phyloP scores from a whole-genome alignment of 163 green algal species.

The Smithsoniella earleae region DNA sequence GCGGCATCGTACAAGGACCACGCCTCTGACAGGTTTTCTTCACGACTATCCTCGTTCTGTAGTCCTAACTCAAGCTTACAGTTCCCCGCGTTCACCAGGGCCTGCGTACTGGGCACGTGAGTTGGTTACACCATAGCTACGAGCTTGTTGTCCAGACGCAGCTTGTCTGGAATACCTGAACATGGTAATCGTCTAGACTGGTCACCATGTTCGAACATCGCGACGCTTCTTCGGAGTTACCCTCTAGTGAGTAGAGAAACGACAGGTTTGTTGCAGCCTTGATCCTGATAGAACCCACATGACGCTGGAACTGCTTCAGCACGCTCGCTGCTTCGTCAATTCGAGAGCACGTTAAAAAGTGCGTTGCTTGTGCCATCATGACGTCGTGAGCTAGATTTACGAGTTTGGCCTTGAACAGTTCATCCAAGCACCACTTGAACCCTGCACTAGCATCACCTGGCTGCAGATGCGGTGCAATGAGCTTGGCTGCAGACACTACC shows the following conservation, averaged over 20 bases:
- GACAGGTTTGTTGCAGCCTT: conserved; percentile 70
- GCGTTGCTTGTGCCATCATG: conserved; percentile 17
- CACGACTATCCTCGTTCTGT: conserved; percentile 35
- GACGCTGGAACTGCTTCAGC: conserved; percentile 60
- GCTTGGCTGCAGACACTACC: conserved; percentile 18
- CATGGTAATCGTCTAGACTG: conserved; percentile 50
- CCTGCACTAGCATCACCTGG: neutral
- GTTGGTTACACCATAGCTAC: neutral
- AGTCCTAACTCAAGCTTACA: conserved; percentile 39
- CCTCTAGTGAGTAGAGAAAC: conserved; percentile 70
- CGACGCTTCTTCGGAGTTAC: conserved; percentile 51
- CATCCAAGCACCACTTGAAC: conserved; percentile 36
- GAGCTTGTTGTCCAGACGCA: neutral
- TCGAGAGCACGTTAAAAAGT: neutral
- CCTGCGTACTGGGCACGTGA: conserved; percentile 43
- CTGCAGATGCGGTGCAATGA: conserved; percentile 15
- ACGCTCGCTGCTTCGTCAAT: neutral
- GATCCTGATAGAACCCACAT: conserved; percentile 54
- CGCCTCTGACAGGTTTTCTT: conserved; percentile 47
- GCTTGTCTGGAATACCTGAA: conserved; percentile 31
- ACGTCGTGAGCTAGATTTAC: neutral
- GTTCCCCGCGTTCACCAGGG: conserved; percentile 59
- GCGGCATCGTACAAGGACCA: conserved; percentile 58
- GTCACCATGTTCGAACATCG: conserved; percentile 66
- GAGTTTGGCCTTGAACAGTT: neutral